phyloP scores from a whole-genome alignment of 352 stramenopile species.

The Phytophthora colocasiae region DNA sequence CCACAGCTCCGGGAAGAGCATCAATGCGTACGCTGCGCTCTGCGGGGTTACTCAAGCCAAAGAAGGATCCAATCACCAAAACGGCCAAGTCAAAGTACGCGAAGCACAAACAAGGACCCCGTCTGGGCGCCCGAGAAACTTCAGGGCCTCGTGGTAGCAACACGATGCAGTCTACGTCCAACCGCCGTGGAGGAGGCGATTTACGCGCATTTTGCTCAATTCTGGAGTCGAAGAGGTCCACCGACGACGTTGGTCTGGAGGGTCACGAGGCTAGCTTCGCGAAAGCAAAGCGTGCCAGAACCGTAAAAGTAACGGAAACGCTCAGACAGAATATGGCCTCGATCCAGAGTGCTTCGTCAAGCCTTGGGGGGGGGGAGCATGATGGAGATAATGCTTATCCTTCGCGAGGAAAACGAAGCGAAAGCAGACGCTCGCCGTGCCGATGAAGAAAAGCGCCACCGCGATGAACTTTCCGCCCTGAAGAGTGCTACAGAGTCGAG shows the following conservation, averaged over 20 bases:
- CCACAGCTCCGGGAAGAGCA: background rate
- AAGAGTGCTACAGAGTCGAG: background rate
- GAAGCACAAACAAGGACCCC: background rate
- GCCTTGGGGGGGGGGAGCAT: background rate
- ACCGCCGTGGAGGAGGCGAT: background rate
- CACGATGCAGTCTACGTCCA: background rate
- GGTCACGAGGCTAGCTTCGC: slow-evolving; percentile 1
- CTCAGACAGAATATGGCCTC: background rate
- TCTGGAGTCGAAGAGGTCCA: background rate
- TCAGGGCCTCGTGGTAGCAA: background rate
- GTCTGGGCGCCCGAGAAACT: too few species aligned
- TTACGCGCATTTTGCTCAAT: background rate
- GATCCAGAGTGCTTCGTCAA: background rate
- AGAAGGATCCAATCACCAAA: background rate
- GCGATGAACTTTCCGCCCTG: background rate
- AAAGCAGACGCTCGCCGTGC: background rate
- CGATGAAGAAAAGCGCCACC: background rate
- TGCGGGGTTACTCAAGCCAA: background rate
- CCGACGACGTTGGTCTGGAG: background rate
- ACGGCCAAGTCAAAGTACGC: background rate
- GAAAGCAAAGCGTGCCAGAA: background rate
- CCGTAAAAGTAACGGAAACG: background rate
- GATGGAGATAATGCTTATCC: slow-evolving; percentile 6
- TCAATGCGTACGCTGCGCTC: background rate
- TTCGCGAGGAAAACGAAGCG: slow-evolving; percentile 8